A percentile compares a stretch with the other conserved stretches of the same genome.
Conservation (phyloP, 805 yeast species). For the Ogataea sp. region DNA sequence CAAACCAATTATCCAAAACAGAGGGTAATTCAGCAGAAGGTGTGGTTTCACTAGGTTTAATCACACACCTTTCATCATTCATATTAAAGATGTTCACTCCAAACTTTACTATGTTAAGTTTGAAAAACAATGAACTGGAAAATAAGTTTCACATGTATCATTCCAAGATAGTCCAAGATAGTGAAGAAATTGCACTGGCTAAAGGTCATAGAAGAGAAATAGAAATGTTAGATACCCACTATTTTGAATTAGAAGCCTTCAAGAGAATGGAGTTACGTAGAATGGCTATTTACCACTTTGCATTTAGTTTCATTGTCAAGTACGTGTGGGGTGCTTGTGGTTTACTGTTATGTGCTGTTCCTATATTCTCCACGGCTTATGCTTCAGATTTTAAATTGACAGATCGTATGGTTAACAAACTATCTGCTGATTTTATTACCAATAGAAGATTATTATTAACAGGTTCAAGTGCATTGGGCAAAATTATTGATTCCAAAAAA, state of each 20-base stretch:
- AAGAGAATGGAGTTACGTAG: slow-evolving; percentile 68
- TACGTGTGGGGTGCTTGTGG: slow-evolving; percentile 97
- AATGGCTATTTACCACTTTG: slow-evolving; percentile 67
- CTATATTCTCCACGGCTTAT: slow-evolving; percentile 50
- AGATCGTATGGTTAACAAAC: slow-evolving; percentile 21
- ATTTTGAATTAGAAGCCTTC: slow-evolving; percentile 75
- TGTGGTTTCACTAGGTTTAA: slow-evolving; percentile 64
- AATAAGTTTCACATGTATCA: slow-evolving; percentile 80
- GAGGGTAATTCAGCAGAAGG: slow-evolving; percentile 75
- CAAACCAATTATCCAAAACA: slow-evolving; percentile 59
- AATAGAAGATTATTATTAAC: slow-evolving; percentile 76
- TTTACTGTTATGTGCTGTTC: slow-evolving; percentile 76
- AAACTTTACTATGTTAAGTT: slow-evolving; percentile 75
- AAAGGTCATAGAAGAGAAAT: slow-evolving; percentile 77
- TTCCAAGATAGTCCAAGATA: slow-evolving; percentile 67
- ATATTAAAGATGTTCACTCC: slow-evolving; percentile 75
- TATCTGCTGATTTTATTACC: slow-evolving; percentile 81
- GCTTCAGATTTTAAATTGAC: slow-evolving; percentile 36
- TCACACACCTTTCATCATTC: slow-evolving; percentile 75
- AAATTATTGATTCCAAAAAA: slow-evolving; percentile 77
- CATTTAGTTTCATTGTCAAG: slow-evolving; percentile 83
- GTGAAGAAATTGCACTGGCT: slow-evolving; percentile 82
- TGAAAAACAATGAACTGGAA: slow-evolving; percentile 70
- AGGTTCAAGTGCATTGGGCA: slow-evolving; percentile 83
- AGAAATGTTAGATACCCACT: slow-evolving; percentile 67